Evolutionary conservation across 2,329 filamentous ascomycete genomes (phyloP).

Genomic region (Nannizziopsis arthrosporioides): DNA sequence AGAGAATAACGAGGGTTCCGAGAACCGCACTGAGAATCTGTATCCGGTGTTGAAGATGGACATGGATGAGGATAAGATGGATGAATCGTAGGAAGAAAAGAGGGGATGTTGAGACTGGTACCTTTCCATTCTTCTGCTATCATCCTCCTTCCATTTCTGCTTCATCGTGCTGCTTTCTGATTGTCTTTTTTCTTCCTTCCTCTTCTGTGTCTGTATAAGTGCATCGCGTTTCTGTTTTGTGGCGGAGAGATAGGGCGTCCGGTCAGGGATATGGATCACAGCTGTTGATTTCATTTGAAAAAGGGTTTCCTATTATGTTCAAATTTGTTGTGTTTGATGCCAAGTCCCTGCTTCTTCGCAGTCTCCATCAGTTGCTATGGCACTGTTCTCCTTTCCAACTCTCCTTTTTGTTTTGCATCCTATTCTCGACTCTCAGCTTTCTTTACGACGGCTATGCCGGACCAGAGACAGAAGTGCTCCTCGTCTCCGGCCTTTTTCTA

Average conservation of each 20-base stretch:
- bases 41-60: constrained; percentile 20
- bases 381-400: too few relatives aligned
- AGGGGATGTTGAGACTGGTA: constrained; percentile 18
- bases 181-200: constrained; percentile 11
- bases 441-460: too few relatives aligned
- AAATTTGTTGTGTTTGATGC: neutral
- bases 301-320: neutral
- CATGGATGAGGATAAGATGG: constrained; percentile 26
- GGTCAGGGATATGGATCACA: neutral
- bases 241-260: neutral
- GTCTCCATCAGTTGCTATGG: too few relatives aligned
- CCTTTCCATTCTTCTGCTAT: constrained; percentile 17
- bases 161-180: neutral
- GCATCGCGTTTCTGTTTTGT: neutral
- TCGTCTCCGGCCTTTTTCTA: too few relatives aligned
- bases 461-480: too few relatives aligned
- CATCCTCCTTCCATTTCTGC: constrained; percentile 7
- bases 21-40: constrained; percentile 12
- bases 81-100: constrained; percentile 15
- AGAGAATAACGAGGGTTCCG: neutral
- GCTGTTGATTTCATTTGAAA: too few relatives aligned
- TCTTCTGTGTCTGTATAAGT: neutral
- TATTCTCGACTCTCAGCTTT: too few relatives aligned
- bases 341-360: neutral
- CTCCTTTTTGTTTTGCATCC: too few relatives aligned